Evolutionary conservation across 805 yeast species (phyloP).

Genomic region (Cyberlindnera nakhonratchasimensis): DNA sequence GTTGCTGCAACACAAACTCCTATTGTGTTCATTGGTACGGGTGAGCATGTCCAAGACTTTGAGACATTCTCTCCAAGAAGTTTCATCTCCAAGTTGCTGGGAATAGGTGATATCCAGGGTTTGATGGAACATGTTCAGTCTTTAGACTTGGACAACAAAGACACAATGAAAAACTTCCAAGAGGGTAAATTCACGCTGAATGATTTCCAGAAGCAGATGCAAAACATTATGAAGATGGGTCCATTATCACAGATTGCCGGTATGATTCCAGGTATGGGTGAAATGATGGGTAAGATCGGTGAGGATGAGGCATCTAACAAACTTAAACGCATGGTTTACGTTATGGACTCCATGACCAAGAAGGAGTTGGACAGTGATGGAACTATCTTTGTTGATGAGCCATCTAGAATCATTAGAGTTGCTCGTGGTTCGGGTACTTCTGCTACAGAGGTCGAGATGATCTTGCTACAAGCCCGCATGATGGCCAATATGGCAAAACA

Average conservation of each 20-base stretch:
- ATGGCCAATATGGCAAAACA: conserved; percentile 89
- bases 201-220: conserved; percentile 93
- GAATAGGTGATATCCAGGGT: conserved; percentile 94
- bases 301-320: conserved; percentile 88
- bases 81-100: conserved; percentile 86
- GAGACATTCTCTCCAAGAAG: conserved; percentile 88
- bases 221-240: conserved; percentile 94
- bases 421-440: conserved; percentile 95
- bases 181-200: conserved; percentile 91
- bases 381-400: conserved; percentile 69
- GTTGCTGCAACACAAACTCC: conserved; percentile 97
- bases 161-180: conserved; percentile 85
- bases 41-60: conserved; percentile 92
- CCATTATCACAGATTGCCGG: conserved; percentile 90
- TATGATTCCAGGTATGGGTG: conserved; percentile 91
- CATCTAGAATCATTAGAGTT: conserved; percentile 81
- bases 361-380: conserved; percentile 92
- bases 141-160: conserved; percentile 82
- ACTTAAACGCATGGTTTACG: conserved; percentile 82
- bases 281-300: conserved; percentile 81
- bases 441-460: conserved; percentile 90
- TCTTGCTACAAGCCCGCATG: conserved; percentile 84
- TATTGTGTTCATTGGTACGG: conserved; percentile 94
- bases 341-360: conserved; percentile 95
- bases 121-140: conserved; percentile 91